phyloP scores from a whole-genome alignment of 768 basidiomycete species.

The Glaciozyma martinii region DNA sequence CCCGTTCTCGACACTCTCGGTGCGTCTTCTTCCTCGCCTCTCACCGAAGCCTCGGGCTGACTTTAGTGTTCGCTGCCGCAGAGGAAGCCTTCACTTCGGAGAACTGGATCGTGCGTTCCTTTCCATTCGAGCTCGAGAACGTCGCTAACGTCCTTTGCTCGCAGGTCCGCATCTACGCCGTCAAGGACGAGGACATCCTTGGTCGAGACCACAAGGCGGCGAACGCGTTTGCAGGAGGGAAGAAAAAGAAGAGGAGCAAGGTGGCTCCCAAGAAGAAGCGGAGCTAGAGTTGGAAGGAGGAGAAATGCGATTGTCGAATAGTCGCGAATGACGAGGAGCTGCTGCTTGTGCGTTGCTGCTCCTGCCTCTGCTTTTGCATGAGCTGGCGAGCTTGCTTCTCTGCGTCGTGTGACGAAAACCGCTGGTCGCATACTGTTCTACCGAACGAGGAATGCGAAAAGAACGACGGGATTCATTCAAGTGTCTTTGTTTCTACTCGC shows the following conservation, averaged over 20 bases:
- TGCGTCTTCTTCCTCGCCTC: constrained; percentile 41
- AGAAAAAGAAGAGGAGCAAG: constrained; percentile 61
- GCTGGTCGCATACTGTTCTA: no score
- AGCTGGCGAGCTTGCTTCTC: no score
- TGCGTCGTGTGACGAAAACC: no score
- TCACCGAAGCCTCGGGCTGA: constrained; percentile 8
- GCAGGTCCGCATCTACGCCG: constrained; percentile 83
- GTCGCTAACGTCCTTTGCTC: background rate
- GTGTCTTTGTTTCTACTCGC: no score
- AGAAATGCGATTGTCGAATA: no score
- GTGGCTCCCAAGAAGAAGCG: background rate
- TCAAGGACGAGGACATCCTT: constrained; percentile 84
- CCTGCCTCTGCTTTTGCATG: no score
- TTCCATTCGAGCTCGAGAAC: background rate
- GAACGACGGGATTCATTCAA: no score
- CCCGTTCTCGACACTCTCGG: constrained; percentile 82
- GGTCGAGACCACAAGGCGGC: constrained; percentile 84
- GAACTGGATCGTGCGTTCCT: constrained; percentile 84
- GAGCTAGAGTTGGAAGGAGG: no score
- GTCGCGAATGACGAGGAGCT: no score
- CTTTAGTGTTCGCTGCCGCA: constrained; percentile 35
- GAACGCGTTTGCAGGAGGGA: constrained; percentile 73
- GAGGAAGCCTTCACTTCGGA: constrained; percentile 98
- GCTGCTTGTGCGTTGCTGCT: no score
- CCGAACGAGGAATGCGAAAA: no score